A percentile compares a stretch with the other conserved stretches of the same genome.
These are phyloP conservation scores for Stephania yunnanensis DNA, from an alignment of 164 flowering plant genomes.

Conservation along the genomic window DNA sequence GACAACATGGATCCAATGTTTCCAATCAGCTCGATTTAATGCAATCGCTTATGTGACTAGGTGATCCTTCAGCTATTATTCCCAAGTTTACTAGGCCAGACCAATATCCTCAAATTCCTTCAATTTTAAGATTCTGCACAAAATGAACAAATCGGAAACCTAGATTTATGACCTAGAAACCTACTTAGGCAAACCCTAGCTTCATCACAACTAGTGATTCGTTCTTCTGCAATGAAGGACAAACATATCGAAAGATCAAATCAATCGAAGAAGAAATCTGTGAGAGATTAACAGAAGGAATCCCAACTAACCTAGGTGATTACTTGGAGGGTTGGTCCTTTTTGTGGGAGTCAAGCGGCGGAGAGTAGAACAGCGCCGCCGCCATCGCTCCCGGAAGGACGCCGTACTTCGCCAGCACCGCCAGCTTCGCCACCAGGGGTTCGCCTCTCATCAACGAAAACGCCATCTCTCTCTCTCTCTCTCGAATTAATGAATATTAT, in stretches of 20 bases:
- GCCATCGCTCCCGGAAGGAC: constrained; percentile 38
- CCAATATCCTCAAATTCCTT: too few species aligned
- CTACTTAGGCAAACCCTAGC: background rate
- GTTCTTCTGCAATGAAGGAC: background rate
- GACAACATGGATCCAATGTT: background rate
- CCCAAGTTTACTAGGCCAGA: too few species aligned
- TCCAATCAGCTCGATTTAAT: too few species aligned
- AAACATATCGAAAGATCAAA: background rate
- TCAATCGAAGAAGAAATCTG: background rate
- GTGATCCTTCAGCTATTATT: too few species aligned
- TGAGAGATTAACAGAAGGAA: background rate
- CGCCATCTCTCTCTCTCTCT: constrained; percentile 15
- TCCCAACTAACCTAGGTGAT: background rate
- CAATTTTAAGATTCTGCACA: too few species aligned
- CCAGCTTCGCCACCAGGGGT: constrained; percentile 37
- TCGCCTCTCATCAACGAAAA: constrained; percentile 27
- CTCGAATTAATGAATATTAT: background rate
- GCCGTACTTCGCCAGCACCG: constrained; percentile 26
- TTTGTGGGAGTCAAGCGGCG: constrained; percentile 20
- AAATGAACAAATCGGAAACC: background rate
- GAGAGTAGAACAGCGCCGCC: constrained; percentile 37
- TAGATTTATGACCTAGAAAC: background rate
- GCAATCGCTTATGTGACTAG: too few species aligned
- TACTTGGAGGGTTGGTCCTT: constrained; percentile 4
- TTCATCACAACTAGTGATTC: too few species aligned